Conservation (phyloP, 768 basidiomycete species). For the Baorangia bicolor region DNA sequence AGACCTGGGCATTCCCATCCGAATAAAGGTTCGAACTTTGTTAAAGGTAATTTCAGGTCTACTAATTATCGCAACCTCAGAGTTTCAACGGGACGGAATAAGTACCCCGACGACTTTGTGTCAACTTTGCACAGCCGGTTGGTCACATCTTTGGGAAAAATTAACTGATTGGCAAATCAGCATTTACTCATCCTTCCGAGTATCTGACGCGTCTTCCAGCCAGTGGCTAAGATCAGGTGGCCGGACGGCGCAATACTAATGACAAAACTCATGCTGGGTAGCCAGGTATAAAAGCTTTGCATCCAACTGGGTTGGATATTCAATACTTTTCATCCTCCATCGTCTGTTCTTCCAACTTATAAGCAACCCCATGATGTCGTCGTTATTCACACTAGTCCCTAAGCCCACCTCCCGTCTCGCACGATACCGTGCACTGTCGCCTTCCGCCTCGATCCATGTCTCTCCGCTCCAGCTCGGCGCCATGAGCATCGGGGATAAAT, state of each 20-base stretch:
- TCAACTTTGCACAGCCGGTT: too few species aligned
- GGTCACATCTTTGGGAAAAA: too few species aligned
- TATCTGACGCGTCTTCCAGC: too few species aligned
- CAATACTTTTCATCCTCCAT: not conserved
- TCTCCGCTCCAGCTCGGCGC: constrained; percentile 50
- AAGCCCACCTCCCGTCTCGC: constrained; percentile 36
- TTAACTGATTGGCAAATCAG: too few species aligned
- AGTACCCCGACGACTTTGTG: not conserved
- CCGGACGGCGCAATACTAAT: not conserved
- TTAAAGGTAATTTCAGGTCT: too few species aligned
- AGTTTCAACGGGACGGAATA: not conserved
- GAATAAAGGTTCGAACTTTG: too few species aligned
- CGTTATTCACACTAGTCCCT: constrained; percentile 12
- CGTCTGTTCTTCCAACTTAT: not conserved
- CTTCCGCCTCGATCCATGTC: constrained; percentile 44
- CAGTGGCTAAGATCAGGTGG: too few species aligned
- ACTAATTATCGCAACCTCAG: too few species aligned
- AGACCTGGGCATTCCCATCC: too few species aligned
- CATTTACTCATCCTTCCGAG: too few species aligned
- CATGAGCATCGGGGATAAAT: too few species aligned
- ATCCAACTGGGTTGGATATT: not conserved
- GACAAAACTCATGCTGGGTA: not conserved
- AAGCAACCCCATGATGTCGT: not conserved
- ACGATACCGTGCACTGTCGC: constrained; percentile 40
- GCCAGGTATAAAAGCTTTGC: not conserved